Conservation (phyloP, 2,329 filamentous ascomycete species). For the Botrytis sinoallii region DNA sequence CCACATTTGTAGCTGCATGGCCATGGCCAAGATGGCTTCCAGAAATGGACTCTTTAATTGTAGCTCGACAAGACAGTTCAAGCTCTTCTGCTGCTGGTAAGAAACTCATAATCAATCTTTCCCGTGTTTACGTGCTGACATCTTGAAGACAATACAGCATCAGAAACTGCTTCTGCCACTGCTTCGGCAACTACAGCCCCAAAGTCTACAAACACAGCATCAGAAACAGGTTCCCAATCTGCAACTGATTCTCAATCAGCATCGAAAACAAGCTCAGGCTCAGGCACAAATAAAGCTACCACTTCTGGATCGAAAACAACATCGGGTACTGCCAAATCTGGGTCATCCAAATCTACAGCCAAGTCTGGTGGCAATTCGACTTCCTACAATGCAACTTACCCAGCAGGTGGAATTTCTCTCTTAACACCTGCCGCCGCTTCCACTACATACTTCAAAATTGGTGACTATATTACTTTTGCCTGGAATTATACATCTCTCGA, state of each 20-base stretch:
- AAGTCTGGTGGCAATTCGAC: constrained; percentile 23
- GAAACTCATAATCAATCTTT: constrained; percentile 1
- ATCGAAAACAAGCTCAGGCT: constrained; percentile 13
- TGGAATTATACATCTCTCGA: constrained; percentile 65
- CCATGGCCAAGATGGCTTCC: constrained; percentile 58
- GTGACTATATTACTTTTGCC: constrained; percentile 55
- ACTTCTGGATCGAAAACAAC: constrained; percentile 10
- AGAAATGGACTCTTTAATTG: constrained; percentile 51
- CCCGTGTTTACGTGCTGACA: neutral
- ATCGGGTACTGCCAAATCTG: constrained; percentile 3
- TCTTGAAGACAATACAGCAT: neutral
- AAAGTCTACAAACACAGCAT: constrained; percentile 6
- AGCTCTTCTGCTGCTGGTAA: constrained; percentile 17
- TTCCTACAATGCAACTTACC: constrained; percentile 45
- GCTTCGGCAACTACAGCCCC: neutral
- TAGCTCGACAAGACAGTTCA: constrained; percentile 43
- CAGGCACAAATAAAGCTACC: constrained; percentile 4
- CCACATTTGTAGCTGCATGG: constrained; percentile 45
- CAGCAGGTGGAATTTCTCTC: constrained; percentile 53
- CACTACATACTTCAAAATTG: constrained; percentile 57
- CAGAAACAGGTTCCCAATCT: constrained; percentile 2
- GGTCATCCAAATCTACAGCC: constrained; percentile 1
- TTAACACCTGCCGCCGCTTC: constrained; percentile 48
- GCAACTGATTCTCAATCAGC: constrained; percentile 1
- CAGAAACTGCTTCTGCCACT: neutral